These are phyloP conservation scores for Trebouxia sp. DNA, from an alignment of 139 green algal species.

Conservation along the genomic window DNA sequence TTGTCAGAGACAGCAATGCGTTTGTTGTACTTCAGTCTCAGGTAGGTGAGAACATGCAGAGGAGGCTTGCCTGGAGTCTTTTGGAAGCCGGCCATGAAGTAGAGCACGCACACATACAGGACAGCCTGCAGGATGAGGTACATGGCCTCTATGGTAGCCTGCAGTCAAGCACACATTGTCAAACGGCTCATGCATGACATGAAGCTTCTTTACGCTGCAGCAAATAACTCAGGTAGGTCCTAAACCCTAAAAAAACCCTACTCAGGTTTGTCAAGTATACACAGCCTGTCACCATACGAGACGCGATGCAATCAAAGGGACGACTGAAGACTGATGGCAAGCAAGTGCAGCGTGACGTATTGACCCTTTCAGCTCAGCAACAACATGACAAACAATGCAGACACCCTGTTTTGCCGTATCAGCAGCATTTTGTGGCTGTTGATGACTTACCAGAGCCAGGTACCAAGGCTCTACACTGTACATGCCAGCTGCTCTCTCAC, in stretches of 20 bases:
- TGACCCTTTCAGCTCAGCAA: no score
- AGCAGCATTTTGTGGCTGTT: neutral
- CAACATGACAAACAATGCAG: neutral
- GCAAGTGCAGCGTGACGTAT: no score
- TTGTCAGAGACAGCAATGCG: no score
- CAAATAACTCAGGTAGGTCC: no score
- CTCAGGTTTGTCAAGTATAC: no score
- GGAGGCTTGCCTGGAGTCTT: slow-evolving; percentile 26
- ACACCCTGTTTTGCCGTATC: neutral
- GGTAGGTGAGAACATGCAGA: neutral
- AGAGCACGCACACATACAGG: slow-evolving; percentile 45
- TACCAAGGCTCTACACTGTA: slow-evolving; percentile 23
- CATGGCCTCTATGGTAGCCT: slow-evolving; percentile 48
- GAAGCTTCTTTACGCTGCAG: no score
- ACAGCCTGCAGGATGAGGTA: slow-evolving; percentile 50
- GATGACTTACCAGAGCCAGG: slow-evolving; percentile 1
- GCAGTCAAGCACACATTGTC: neutral
- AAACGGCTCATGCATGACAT: neutral
- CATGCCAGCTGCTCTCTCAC: slow-evolving; percentile 27
- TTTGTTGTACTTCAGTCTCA: no score
- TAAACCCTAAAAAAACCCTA: no score
- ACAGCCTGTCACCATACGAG: no score
- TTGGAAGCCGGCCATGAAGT: slow-evolving; percentile 55
- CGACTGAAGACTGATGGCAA: no score
- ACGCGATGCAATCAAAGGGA: no score